Percentiles rank a stretch among this genome's conserved stretches.
Evolutionary conservation across 352 stramenopile genomes (phyloP).

Genomic region (Globisporangium yorkense): DNA sequence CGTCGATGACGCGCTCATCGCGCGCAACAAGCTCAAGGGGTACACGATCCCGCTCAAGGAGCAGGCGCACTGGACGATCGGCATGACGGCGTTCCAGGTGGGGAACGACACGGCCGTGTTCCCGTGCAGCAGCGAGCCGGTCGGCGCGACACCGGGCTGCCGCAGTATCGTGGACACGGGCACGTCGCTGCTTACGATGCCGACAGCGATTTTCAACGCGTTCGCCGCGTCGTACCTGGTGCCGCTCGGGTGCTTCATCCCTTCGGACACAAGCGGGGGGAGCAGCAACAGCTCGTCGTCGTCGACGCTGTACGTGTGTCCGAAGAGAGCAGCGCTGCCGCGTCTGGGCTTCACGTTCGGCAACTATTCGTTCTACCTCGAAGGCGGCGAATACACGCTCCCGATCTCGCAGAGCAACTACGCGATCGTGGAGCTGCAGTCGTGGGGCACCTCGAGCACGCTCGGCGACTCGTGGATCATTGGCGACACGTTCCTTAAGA

Average conservation of each 20-base stretch:
- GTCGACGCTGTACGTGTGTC: constrained; percentile 51
- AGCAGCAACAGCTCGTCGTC: neutral
- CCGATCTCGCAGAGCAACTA: constrained; percentile 21
- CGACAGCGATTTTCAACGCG: constrained; percentile 1
- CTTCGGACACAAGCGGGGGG: neutral
- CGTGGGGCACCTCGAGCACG: constrained; percentile 5
- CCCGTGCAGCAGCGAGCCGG: constrained; percentile 32
- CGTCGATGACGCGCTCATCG: constrained; percentile 55
- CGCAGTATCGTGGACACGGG: constrained; percentile 56
- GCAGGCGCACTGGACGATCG: constrained; percentile 58
- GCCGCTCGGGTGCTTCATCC: constrained; percentile 8
- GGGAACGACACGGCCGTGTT: constrained; percentile 28
- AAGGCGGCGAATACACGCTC: constrained; percentile 50
- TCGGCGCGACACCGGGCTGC: constrained; percentile 14
- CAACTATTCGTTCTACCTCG: constrained; percentile 51
- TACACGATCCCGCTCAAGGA: constrained; percentile 49
- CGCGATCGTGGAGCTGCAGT: constrained; percentile 36
- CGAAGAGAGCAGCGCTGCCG: constrained; percentile 35
- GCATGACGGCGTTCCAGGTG: constrained; percentile 51
- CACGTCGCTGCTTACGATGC: constrained; percentile 24
- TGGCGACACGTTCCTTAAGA: constrained; percentile 71
- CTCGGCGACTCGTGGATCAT: constrained; percentile 67
- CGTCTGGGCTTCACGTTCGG: constrained; percentile 47
- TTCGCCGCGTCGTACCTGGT: constrained; percentile 1
- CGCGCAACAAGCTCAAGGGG: constrained; percentile 27